These are phyloP conservation scores for Ophiostoma populinum DNA, from an alignment of 2,329 filamentous ascomycete species.

Conservation along the genomic window DNA sequence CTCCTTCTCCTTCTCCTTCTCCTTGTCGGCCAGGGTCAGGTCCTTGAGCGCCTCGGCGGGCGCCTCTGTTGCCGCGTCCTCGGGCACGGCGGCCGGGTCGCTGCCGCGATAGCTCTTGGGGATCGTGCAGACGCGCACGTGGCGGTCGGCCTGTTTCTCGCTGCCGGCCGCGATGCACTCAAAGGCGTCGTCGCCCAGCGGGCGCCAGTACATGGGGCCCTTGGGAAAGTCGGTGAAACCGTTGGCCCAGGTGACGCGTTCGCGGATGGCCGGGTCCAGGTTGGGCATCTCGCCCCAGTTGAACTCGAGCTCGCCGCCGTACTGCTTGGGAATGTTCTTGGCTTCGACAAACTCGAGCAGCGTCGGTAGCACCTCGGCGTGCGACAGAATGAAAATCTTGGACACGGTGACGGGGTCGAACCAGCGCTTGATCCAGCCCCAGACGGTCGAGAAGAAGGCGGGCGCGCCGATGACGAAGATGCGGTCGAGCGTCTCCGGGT, in stretches of 20 bases:
- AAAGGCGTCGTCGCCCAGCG: slow-evolving; percentile 27
- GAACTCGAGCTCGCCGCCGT: slow-evolving; percentile 76
- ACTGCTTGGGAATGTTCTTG: slow-evolving; percentile 71
- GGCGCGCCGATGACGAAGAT: slow-evolving; percentile 78
- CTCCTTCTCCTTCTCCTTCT: slow-evolving; percentile 5
- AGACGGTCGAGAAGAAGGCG: slow-evolving; percentile 78
- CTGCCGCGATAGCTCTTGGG: slow-evolving; percentile 22
- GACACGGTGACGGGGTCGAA: slow-evolving; percentile 86
- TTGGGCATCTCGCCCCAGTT: slow-evolving; percentile 58
- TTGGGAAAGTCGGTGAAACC: slow-evolving; percentile 34
- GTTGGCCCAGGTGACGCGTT: slow-evolving; percentile 33
- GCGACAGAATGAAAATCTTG: slow-evolving; percentile 82
- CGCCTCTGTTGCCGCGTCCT: slow-evolving; percentile 2
- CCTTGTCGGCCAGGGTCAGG: slow-evolving; percentile 9
- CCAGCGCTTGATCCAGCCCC: slow-evolving; percentile 93
- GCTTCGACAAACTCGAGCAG: slow-evolving; percentile 68
- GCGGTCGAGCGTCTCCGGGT: slow-evolving; percentile 81
- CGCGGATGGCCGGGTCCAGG: slow-evolving; percentile 45
- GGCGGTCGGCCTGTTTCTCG: slow-evolving; percentile 25
- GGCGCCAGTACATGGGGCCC: slow-evolving; percentile 40
- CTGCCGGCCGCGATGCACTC: slow-evolving; percentile 37
- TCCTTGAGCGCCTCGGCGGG: slow-evolving; percentile 4
- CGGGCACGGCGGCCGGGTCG: slow-evolving; percentile 3
- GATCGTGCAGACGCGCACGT: slow-evolving; percentile 33
- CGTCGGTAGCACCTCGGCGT: slow-evolving; percentile 56